Conservation (phyloP, 768 basidiomycete species). For the Lepiota subincarnata region DNA sequence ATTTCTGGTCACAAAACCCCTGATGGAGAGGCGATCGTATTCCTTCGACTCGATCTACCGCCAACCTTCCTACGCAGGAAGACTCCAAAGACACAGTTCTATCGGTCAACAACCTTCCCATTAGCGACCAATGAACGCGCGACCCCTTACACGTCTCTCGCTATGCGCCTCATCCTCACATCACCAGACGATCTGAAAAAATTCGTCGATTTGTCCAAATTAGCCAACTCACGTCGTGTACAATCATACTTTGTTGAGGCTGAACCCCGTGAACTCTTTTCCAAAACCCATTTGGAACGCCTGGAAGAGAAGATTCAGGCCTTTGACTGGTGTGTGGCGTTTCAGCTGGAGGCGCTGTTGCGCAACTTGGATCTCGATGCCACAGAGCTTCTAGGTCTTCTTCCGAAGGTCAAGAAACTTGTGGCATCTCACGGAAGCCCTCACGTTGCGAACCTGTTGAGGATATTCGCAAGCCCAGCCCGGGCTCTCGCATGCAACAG, state of each 20-base stretch:
- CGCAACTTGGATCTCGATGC: constrained; percentile 39
- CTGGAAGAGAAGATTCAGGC: constrained; percentile 27
- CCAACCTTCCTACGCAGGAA: constrained; percentile 13
- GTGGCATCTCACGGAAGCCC: constrained; percentile 24
- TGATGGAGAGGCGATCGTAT: constrained; percentile 29
- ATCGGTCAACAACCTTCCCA: constrained; percentile 36
- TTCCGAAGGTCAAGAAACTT: constrained; percentile 27
- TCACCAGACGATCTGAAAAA: constrained; percentile 27
- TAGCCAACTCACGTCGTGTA: constrained; percentile 34
- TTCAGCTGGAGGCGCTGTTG: constrained; percentile 49
- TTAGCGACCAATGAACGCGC: constrained; percentile 37
- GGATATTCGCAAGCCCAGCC: constrained; percentile 27
- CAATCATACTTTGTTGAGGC: constrained; percentile 31
- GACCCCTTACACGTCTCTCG: constrained; percentile 47
- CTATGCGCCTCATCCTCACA: constrained; percentile 44
- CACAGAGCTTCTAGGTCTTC: constrained; percentile 41
- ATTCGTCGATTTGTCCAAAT: constrained; percentile 35
- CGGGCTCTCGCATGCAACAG: constrained; percentile 20
- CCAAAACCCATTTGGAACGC: constrained; percentile 23
- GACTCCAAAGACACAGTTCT: constrained; percentile 10
- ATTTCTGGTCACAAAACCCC: constrained; percentile 29
- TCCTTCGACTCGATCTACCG: constrained; percentile 38
- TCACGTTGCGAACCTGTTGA: constrained; percentile 38
- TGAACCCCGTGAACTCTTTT: constrained; percentile 41
- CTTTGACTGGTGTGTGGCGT: constrained; percentile 48